Evolutionary conservation across 1,139 yeast genomes (phyloP), one percentile per base, ranked within the genome.

Genomic region (Diutina pseudorugosa): DNA sequence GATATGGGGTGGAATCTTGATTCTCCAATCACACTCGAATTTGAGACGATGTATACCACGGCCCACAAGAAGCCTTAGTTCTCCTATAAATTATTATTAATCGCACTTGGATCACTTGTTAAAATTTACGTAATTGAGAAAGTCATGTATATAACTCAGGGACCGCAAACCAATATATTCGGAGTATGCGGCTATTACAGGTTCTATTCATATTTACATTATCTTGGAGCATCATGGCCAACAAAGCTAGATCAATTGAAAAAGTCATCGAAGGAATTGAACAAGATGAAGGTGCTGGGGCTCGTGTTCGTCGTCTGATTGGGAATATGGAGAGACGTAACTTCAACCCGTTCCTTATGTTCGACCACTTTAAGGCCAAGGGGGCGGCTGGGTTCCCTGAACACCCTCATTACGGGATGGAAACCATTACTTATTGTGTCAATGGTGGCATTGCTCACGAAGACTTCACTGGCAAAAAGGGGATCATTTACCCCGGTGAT

Each of bases 401-500:
- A 60, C 97, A 90, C 64, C 96, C 96, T 25, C 97, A 90, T 66
- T 78, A 88, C 55, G 96, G 96, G 33, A 94, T 87, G 67, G 96
- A 88, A 66, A 90, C 96, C 30, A 81, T 90, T 56, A 85, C 96
- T 3, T 80, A 83, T 60, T 70, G 90, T 54, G 67, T 83, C 55
- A 74, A 80, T 53, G 96, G 96, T 51, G 82, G 80, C 55, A 72
- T 90, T 67, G 93, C 94, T 30, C 97, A 90, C 65, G 96, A 88
- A 65, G 97, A 90, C 66, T 88, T 89, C 70, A 87, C 95, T 2
- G 96, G 96, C 1, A 73, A 84, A 41, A 76, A 79, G 54, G 96
- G 96, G 53, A 75, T 88, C 20, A 71, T 90, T 53, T 78, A 80
- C 55, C 83, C 90, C 21, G 97, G 96, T 52, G 97, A 90, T 64